Evolutionary conservation across 2,329 filamentous ascomycete species (phyloP).

Genomic region (Diaporthe eres): DNA sequence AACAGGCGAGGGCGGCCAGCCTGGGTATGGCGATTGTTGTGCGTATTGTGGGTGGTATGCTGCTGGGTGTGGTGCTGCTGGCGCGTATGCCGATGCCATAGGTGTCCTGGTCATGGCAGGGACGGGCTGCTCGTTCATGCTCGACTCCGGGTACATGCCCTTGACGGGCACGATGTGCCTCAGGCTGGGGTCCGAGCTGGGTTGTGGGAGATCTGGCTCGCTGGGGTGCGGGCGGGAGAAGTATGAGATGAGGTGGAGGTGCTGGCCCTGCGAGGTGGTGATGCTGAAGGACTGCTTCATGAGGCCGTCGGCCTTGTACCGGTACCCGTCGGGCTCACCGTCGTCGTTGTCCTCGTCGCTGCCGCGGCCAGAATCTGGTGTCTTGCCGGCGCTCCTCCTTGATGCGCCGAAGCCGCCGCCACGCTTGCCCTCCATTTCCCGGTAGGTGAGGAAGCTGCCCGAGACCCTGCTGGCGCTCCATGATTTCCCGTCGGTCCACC

Average conservation of each 20-base stretch:
- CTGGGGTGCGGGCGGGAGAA: conserved; percentile 86
- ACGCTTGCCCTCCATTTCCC: conserved; percentile 99
- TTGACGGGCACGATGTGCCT: conserved; percentile 89
- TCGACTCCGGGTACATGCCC: conserved; percentile 98
- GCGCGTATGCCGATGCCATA: conserved; percentile 59
- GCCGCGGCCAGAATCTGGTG: conserved; percentile 83
- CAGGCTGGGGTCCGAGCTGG: conserved; percentile 83
- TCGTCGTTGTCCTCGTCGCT: conserved; percentile 90
- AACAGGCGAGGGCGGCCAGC: conserved; percentile 70
- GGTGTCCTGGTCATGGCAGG: conserved; percentile 85
- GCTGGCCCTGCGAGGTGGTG: conserved; percentile 88
- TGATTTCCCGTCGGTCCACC: conserved; percentile 99
- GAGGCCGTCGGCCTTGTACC: conserved; percentile 95
- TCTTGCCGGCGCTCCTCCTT: conserved; percentile 75
- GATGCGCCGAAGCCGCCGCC: conserved; percentile 79
- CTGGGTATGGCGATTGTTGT: conserved; percentile 57
- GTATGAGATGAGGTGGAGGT: conserved; percentile 98
- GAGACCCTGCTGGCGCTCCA: conserved; percentile 99
- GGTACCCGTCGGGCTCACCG: conserved; percentile 89
- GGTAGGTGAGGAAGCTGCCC: conserved; percentile 96
- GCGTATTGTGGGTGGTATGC: conserved; percentile 58
- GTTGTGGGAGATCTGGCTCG: conserved; percentile 81
- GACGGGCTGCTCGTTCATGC: conserved; percentile 85
- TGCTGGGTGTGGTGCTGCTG: conserved; percentile 46
- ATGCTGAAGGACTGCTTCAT: conserved; percentile 99